Conservation (phyloP, 1,284 basidiomycete species). For the Rhodofomes roseus region DNA sequence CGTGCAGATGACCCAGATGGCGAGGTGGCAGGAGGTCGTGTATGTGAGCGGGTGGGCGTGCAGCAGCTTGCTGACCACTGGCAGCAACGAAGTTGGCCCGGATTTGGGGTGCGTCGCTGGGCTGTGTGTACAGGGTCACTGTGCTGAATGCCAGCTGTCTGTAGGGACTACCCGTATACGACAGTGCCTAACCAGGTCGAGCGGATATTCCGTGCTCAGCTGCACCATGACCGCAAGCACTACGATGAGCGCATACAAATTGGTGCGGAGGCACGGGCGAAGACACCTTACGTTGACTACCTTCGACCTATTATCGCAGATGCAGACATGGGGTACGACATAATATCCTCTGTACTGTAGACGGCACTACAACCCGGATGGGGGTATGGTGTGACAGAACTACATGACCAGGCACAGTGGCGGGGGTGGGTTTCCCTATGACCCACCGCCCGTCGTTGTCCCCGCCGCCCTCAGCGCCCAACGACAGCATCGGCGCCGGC, state of each 20-base stretch:
- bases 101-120: conserved; percentile 78
- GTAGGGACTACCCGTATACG: conserved; percentile 88
- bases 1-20: conserved; percentile 97
- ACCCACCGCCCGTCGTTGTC: too few relatives aligned
- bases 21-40: conserved; percentile 88
- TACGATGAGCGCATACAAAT: conserved; percentile 80
- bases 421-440: too few relatives aligned
- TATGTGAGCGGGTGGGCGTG: conserved; percentile 95
- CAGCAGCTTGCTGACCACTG: conserved; percentile 86
- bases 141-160: not conserved
- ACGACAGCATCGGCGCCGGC: too few relatives aligned
- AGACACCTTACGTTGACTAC: conserved; percentile 82
- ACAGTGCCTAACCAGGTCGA: conserved; percentile 93
- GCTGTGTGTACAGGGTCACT: too few relatives aligned
- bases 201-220: conserved; percentile 81
- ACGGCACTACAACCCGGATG: too few relatives aligned
- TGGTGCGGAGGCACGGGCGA: conserved; percentile 57
- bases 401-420: too few relatives aligned
- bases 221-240: conserved; percentile 84
- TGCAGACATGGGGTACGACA: conserved; percentile 81
- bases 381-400: too few relatives aligned
- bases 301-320: conserved; percentile 92
- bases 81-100: conserved; percentile 94
- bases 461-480: too few relatives aligned
- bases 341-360: not conserved